Evolutionary conservation across 352 stramenopile species (phyloP), one percentile per base, ranked within the genome.

Genomic region (Globisporangium nunn): DNA sequence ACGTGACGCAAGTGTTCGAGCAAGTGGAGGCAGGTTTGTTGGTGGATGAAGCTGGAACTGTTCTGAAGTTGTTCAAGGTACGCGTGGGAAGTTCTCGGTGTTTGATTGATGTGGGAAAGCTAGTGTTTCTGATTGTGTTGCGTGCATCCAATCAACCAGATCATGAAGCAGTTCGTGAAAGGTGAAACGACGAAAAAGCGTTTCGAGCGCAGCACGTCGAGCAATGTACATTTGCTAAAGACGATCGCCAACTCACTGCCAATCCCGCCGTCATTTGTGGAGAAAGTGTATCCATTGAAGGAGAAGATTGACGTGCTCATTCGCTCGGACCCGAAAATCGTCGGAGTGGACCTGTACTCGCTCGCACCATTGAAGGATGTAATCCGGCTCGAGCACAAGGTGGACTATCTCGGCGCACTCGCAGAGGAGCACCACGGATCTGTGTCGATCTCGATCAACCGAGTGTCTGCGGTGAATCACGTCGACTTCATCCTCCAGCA

Each of bases 401-500:
- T 90, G 29, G 76, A 90, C 40, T 90, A 90, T 40, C 53, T 90
- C n/a, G 61, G 69, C 4, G 72, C 74, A 7, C 59, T 87, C 7
- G 75, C 79, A 2, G 79, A 90, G 52, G 79, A 87, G 50, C 69
- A 80, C 43, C 76, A 61, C 29, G 67, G 72, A 23, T 78, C 67
- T 10, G 54, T 87, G 0, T 72, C 71, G 6, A 68, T 90, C 31
- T 81, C 74, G 0, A 81, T 90, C 43, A 87, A 65, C 47, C 79
- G 79, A 8, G 68, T 75, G 14, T 87, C 79, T 10, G 70, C 70
- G 23, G 71, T 69, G 17, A 85, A 82, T 31, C 82, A 81, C 47
- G 66, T 90, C 40, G 79, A 90, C 29, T 87, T 90, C 37, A 87
- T 90, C 23, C 41, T 84, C 15, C 73, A 85, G 52, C 79, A 90